Conservation (phyloP, 257 asterid species). For the Petunia axillaris region DNA sequence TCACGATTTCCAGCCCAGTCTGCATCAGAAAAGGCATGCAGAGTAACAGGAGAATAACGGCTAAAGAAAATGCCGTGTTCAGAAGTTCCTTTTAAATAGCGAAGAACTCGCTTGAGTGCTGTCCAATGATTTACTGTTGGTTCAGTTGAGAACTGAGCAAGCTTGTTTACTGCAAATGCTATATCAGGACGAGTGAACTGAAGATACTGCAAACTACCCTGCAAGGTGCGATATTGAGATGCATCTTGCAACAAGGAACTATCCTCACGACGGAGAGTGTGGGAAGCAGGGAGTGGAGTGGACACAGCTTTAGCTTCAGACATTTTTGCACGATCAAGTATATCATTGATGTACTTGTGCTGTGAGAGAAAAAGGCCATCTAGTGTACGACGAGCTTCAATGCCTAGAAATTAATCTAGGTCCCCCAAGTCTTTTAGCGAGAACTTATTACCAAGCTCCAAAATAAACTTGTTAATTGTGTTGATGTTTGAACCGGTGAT, state of each 20-base stretch:
- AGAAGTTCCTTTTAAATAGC: not conserved
- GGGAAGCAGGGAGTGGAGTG: not conserved
- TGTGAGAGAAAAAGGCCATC: not conserved
- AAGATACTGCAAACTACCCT: not conserved
- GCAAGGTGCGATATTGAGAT: not conserved
- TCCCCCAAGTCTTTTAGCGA: not conserved
- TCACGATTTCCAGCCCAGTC: not conserved
- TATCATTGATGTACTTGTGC: not conserved
- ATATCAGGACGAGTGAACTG: not conserved
- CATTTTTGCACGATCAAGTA: not conserved
- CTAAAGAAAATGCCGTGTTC: not conserved
- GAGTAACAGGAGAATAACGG: too few species aligned
- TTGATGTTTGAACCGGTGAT: not conserved
- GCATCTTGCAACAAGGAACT: too few species aligned
- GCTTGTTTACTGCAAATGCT: not conserved
- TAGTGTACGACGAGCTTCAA: not conserved
- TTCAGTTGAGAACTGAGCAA: constrained; percentile 5
- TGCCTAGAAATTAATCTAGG: constrained; percentile 6
- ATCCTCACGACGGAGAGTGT: not conserved
- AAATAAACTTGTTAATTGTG: not conserved
- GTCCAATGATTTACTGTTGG: not conserved
- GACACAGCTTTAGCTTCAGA: not conserved
- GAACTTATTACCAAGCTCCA: not conserved
- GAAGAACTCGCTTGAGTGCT: not conserved
- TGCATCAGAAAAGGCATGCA: not conserved